Percentiles rank a stretch among this genome's conserved stretches.
phyloP scores from a whole-genome alignment of 208 protist species.

The Porcisia hertigi region DNA sequence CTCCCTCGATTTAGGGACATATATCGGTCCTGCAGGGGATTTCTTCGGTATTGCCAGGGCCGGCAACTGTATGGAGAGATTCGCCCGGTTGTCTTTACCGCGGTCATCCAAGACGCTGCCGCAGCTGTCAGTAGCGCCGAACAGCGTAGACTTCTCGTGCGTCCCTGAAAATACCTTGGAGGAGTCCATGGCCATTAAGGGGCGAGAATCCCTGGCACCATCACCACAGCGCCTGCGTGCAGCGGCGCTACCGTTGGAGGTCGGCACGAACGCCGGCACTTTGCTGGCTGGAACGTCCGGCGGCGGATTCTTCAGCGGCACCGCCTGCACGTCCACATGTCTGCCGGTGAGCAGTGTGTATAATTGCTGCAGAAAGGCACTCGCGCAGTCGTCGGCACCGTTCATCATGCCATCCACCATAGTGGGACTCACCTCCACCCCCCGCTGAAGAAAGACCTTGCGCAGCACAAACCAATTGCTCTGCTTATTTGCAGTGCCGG shows the following conservation, averaged over 20 bases:
- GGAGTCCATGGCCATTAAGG: not conserved
- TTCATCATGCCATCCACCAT: conserved; percentile 85
- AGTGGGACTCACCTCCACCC: conserved; percentile 59
- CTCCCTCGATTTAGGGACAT: not conserved
- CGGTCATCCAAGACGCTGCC: not conserved
- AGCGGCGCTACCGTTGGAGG: conserved; percentile 17
- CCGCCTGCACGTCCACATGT: conserved; percentile 14
- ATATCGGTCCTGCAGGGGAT: not conserved
- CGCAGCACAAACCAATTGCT: conserved; percentile 88
- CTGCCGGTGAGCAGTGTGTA: conserved; percentile 83
- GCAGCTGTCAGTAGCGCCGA: not conserved
- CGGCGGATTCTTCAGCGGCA: conserved; percentile 54
- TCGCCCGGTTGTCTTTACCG: not conserved
- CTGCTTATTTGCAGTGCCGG: conserved; percentile 65
- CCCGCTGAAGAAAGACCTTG: conserved; percentile 67
- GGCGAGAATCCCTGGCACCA: not conserved
- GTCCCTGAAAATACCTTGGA: not conserved
- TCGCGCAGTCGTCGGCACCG: conserved; percentile 67
- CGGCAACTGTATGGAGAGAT: not conserved
- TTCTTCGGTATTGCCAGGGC: not conserved
- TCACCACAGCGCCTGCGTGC: conserved; percentile 9
- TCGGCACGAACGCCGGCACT: conserved; percentile 19
- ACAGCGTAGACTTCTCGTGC: not conserved
- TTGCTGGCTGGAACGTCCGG: conserved; percentile 24
- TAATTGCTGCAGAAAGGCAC: conserved; percentile 72